A percentile compares a stretch with the other conserved stretches of the same genome.
phyloP scores from a whole-genome alignment of 148 eudicot genomes.

The Silene conica region DNA sequence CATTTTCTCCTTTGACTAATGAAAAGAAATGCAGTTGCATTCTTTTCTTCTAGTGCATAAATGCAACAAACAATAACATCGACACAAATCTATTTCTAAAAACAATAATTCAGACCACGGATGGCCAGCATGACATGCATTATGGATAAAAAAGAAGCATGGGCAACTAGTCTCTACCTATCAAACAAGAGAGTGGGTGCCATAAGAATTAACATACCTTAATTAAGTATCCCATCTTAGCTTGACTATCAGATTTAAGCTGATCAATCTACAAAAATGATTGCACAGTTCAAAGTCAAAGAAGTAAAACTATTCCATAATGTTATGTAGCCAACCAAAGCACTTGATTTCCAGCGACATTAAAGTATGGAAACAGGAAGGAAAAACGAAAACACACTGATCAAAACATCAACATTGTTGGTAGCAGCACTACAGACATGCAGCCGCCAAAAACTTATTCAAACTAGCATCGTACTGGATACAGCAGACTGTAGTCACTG shows the following conservation, averaged over 20 bases:
- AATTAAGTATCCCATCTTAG: slow-evolving; percentile 53
- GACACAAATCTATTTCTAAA: too few species aligned
- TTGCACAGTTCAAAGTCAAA: slow-evolving; percentile 62
- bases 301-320: slow-evolving; percentile 39
- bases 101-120: background rate
- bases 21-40: background rate
- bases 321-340: background rate
- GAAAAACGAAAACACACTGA: background rate
- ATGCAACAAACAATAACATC: background rate
- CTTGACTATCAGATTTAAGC: slow-evolving; percentile 47
- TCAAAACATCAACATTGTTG: background rate
- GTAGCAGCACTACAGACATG: background rate
- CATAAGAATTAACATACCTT: slow-evolving; percentile 46
- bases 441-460: background rate
- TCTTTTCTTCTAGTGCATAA: background rate
- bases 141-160: background rate
- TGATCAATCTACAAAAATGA: slow-evolving; percentile 74
- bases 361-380: background rate
- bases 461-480: too few species aligned
- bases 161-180: background rate
- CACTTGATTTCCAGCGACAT: background rate
- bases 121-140: background rate
- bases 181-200: background rate
- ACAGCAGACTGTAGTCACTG: too few species aligned
- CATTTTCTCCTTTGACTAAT: background rate